Evolutionary conservation across 1,139 yeast genomes (phyloP).

Genomic region (Protomyces lactucae-debilis): DNA sequence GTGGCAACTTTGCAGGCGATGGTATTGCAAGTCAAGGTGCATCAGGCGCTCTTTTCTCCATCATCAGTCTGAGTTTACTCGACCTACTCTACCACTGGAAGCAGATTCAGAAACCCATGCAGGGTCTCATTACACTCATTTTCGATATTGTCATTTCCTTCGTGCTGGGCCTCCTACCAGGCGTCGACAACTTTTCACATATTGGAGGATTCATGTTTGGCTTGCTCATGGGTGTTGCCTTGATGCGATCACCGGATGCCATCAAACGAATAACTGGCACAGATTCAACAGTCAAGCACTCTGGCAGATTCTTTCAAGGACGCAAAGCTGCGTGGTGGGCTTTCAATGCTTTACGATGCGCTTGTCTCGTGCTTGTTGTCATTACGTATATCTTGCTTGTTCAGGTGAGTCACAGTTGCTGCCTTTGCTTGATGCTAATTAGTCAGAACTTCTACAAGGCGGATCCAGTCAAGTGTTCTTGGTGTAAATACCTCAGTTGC

Average conservation of each 20-base stretch:
- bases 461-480: slow-evolving; percentile 34
- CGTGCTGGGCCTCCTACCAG: slow-evolving; percentile 66
- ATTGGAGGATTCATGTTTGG: slow-evolving; percentile 74
- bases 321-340: slow-evolving; percentile 46
- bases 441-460: slow-evolving; percentile 16
- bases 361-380: slow-evolving; percentile 48
- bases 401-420: slow-evolving; percentile 48
- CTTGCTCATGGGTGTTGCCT: slow-evolving; percentile 47
- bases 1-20: slow-evolving; percentile 66
- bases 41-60: slow-evolving; percentile 68
- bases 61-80: slow-evolving; percentile 59
- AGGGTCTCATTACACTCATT: slow-evolving; percentile 49
- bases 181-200: slow-evolving; percentile 70
- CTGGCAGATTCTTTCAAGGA: slow-evolving; percentile 35
- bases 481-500: slow-evolving; percentile 74
- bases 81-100: slow-evolving; percentile 56
- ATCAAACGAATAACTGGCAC: slow-evolving; percentile 35
- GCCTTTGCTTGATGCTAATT: slow-evolving; percentile 38
- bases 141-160: slow-evolving; percentile 58
- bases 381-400: slow-evolving; percentile 51
- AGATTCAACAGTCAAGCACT: slow-evolving; percentile 33
- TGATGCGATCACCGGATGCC: slow-evolving; percentile 54
- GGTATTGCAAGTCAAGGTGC: slow-evolving; percentile 72
- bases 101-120: slow-evolving; percentile 42
- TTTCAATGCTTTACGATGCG: slow-evolving; percentile 52